Evolutionary conservation across 2,329 filamentous ascomycete species (phyloP), one percentile per base, ranked within the genome.

Genomic region (Dactylellina sp.): DNA sequence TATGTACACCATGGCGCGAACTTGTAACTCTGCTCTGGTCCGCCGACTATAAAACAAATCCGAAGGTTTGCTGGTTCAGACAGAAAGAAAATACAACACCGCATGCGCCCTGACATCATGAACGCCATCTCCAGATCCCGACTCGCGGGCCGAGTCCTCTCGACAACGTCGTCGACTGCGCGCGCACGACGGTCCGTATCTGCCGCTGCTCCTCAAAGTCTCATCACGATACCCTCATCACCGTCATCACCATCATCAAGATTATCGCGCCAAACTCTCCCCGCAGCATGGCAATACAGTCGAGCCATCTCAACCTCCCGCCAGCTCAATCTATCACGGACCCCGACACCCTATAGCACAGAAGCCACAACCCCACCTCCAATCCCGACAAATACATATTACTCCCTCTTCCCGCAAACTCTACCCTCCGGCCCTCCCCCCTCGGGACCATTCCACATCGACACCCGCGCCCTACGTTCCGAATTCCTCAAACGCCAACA

Each of bases 401-500:
- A 97, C 85, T 87, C 89, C 64, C 88, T 98, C 82, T 99, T 99
- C 84, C 93, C 93, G n/a, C n/a, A n/a, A n/a, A n/a, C 0, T 80
- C 86, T 32, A 91, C 93, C 1, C 85, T 97, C 2, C 87, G 94
- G 94, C 1, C 91, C 92, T 0, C 95, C 95, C 0, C 94, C 94
- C 0, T 62, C 79, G 0, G 90, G 93, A 0, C 85, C 88, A 70
- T 99, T 98, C 85, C 82, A 84, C 12, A 87, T 98, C 79, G 86
- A 96, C 80, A 80, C 87, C 11, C 84, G 86, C 66, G 84, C 86
- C 14, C 86, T 98, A 18, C 91, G 91, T 55, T 87, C 87, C 76
- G 95, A 99, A 80, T 98, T 96, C 83, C 88, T 98, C 12, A 86
- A 88, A 72, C 86, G 97, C 0, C 95, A 99, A 82, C 87, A 89